Evolutionary conservation across 768 basidiomycete species (phyloP).

Genomic region (Pisolithus microcarpus): DNA sequence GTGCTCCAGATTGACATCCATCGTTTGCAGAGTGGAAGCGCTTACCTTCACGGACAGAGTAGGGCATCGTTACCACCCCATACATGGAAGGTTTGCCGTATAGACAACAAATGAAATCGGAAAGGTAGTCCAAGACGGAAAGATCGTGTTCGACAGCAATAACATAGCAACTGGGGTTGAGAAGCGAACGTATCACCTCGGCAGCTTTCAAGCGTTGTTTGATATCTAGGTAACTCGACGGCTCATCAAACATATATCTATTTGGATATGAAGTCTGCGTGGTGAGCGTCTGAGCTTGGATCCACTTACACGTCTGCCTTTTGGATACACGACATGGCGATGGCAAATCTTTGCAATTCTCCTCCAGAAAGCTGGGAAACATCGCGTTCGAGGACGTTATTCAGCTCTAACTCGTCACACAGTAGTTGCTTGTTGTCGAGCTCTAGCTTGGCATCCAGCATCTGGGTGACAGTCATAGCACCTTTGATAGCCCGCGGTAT

Average conservation of each 20-base stretch:
- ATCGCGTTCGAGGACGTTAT: constrained; percentile 79
- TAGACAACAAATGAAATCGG: constrained; percentile 95
- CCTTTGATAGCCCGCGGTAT: constrained; percentile 96
- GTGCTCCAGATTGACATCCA: not conserved
- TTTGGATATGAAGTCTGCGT: constrained; percentile 2
- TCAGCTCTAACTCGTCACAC: constrained; percentile 81
- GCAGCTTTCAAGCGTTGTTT: constrained; percentile 93
- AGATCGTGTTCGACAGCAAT: constrained; percentile 99
- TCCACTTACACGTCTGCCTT: constrained; percentile 82
- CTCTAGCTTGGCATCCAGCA: constrained; percentile 90
- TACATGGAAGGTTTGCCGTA: constrained; percentile 98
- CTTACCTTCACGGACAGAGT: constrained; percentile 92
- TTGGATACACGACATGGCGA: constrained; percentile 95
- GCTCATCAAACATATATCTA: constrained; percentile 99
- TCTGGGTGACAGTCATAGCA: constrained; percentile 73
- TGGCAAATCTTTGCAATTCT: constrained; percentile 96
- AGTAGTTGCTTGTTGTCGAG: constrained; percentile 82
- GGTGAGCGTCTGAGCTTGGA: not conserved
- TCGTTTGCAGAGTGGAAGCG: not conserved
- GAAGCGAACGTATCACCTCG: constrained; percentile 84
- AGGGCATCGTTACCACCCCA: constrained; percentile 98
- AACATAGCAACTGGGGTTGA: constrained; percentile 81
- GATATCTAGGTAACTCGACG: constrained; percentile 96
- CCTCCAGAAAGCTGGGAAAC: constrained; percentile 87
- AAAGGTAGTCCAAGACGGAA: constrained; percentile 95